A percentile compares a stretch with the other conserved stretches of the same genome.
phyloP scores from a whole-genome alignment of 306 rosid genomes.

The Sicyos edulis region DNA sequence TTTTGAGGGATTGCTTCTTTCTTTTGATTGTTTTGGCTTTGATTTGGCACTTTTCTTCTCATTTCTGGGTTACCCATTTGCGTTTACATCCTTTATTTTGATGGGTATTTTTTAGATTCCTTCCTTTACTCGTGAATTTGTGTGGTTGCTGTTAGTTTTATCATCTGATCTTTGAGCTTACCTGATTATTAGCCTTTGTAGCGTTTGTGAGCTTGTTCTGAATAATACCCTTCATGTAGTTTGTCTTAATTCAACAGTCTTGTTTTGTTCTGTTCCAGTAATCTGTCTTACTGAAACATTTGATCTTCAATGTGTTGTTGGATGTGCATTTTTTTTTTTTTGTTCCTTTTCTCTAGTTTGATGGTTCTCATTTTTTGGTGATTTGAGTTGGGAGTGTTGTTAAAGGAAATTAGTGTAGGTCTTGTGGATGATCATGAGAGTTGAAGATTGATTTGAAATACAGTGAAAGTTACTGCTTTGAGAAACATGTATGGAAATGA shows the following conservation, averaged over 20 bases:
- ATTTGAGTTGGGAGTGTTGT: background rate
- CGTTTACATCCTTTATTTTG: background rate
- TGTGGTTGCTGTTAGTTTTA: constrained; percentile 10
- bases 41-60: background rate
- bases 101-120: background rate
- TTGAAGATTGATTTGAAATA: constrained; percentile 6
- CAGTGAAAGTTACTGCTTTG: background rate
- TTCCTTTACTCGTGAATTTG: background rate
- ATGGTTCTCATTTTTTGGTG: background rate
- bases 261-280: background rate
- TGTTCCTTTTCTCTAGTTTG: background rate
- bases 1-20: background rate
- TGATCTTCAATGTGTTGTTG: constrained; percentile 1
- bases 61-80: constrained; percentile 16
- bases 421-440: background rate
- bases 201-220: background rate
- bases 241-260: background rate
- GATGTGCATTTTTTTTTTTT: background rate
- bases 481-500: background rate
- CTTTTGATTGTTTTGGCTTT: background rate
- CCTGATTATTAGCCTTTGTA: background rate
- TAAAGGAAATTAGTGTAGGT: background rate
- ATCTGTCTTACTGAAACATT: too few species aligned
- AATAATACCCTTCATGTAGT: background rate
- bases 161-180: constrained; percentile 10